phyloP scores from a whole-genome alignment of 2,329 filamentous ascomycete genomes.

The Colletotrichum kahawae region DNA sequence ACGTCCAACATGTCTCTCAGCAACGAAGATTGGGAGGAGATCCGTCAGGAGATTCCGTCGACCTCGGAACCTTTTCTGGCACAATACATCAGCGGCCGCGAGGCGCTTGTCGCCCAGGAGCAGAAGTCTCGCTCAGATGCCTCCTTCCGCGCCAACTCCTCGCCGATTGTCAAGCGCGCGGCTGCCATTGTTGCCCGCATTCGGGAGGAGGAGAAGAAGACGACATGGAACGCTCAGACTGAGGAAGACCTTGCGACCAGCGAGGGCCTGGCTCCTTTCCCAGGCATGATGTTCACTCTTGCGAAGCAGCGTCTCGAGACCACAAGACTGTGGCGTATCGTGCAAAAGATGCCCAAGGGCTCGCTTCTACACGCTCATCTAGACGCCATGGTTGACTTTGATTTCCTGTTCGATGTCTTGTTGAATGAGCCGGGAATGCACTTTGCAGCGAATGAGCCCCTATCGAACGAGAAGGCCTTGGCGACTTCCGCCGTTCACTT shows the following conservation, averaged over 20 bases:
- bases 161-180: constrained; percentile 74
- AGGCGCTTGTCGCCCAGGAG: constrained; percentile 80
- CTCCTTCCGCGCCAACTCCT: constrained; percentile 71
- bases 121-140: constrained; percentile 78
- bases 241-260: constrained; percentile 66
- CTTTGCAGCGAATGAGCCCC: constrained; percentile 57
- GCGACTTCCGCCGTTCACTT: constrained; percentile 63
- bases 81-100: constrained; percentile 78
- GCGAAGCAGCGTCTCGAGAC: constrained; percentile 78
- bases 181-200: constrained; percentile 77
- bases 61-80: constrained; percentile 77
- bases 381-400: constrained; percentile 81
- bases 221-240: constrained; percentile 72
- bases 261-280: constrained; percentile 65
- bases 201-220: constrained; percentile 72
- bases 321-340: constrained; percentile 79
- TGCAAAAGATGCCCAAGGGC: constrained; percentile 82
- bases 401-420: constrained; percentile 72
- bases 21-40: constrained; percentile 64
- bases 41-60: constrained; percentile 60
- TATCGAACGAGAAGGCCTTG: constrained; percentile 56
- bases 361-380: constrained; percentile 79
- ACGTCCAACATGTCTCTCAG: constrained; percentile 42
- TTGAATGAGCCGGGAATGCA: constrained; percentile 73
- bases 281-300: constrained; percentile 84